Evolutionary conservation across 139 green algal genomes (phyloP).

Genomic region (Tetradesmus obliquus): DNA sequence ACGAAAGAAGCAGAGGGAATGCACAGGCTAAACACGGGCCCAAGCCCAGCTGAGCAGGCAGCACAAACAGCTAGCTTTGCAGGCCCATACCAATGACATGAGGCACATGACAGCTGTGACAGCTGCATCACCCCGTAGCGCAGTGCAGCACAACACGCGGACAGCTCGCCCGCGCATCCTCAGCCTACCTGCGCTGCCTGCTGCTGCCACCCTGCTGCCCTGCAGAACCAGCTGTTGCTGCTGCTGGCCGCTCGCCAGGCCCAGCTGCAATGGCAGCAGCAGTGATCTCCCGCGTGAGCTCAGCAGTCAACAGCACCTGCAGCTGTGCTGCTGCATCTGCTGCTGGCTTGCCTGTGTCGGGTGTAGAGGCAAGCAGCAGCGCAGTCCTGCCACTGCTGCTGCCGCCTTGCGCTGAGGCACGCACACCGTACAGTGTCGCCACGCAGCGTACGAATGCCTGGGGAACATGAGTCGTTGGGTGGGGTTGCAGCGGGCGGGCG

Average conservation of each 20-base stretch:
- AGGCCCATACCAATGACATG: too few species aligned
- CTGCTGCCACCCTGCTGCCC: not conserved
- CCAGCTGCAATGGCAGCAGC: conserved; percentile 29
- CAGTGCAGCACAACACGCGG: too few species aligned
- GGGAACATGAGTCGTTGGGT: not conserved
- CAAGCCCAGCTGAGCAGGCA: too few species aligned
- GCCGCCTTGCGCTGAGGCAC: conserved; percentile 9
- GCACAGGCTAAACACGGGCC: too few species aligned
- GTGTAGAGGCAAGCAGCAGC: conserved; percentile 6
- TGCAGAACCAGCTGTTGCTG: not conserved
- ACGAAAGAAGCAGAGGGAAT: too few species aligned
- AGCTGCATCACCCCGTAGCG: too few species aligned
- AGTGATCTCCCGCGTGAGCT: conserved; percentile 11
- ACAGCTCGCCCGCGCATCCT: too few species aligned
- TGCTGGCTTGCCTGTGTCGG: not conserved
- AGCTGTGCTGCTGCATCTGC: conserved; percentile 11
- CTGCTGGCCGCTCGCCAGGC: not conserved
- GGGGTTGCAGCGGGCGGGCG: not conserved
- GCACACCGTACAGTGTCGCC: not conserved
- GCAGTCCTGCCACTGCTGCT: conserved; percentile 20
- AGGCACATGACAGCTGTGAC: too few species aligned
- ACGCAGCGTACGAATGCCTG: conserved; percentile 3
- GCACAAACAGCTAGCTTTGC: too few species aligned
- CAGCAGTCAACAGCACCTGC: not conserved
- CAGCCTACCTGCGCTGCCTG: not conserved